Evolutionary conservation across 768 basidiomycete species (phyloP).

Genomic region (Gymnopilus dilepis): DNA sequence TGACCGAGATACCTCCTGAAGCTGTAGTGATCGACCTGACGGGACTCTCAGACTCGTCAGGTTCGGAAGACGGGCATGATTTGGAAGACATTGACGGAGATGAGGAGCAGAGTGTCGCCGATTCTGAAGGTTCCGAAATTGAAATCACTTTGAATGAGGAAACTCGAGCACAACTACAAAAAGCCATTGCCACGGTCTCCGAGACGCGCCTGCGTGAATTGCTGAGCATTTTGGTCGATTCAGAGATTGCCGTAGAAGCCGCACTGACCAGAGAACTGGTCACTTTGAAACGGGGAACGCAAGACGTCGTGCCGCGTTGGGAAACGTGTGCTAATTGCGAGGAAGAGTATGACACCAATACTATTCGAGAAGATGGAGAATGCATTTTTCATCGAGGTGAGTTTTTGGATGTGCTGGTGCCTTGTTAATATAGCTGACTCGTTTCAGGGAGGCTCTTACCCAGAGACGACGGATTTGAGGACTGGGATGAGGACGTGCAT

Average conservation of each 20-base stretch:
- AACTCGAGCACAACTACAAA: constrained; percentile 47
- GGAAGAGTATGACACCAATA: constrained; percentile 50
- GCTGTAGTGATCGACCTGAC: constrained; percentile 53
- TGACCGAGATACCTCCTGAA: constrained; percentile 28
- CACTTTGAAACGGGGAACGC: constrained; percentile 40
- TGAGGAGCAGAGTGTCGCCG: constrained; percentile 24
- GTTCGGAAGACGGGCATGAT: constrained; percentile 27
- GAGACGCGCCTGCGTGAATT: constrained; percentile 50
- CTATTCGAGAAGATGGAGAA: constrained; percentile 41
- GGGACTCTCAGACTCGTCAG: constrained; percentile 42
- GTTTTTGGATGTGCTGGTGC: constrained; percentile 8
- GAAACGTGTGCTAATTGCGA: constrained; percentile 52
- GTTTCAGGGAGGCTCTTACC: constrained; percentile 46
- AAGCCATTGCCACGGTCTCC: constrained; percentile 47
- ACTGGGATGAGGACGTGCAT: constrained; percentile 54
- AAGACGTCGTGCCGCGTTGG: constrained; percentile 48
- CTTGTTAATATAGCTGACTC: neutral
- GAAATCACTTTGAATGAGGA: constrained; percentile 43
- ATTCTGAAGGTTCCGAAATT: constrained; percentile 38
- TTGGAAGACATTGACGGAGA: constrained; percentile 30
- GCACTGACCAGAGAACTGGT: constrained; percentile 50
- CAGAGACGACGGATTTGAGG: constrained; percentile 44
- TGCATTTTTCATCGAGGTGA: constrained; percentile 59
- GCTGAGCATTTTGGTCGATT: constrained; percentile 42
- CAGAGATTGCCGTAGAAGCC: constrained; percentile 46